Evolutionary conservation across 2,329 filamentous ascomycete genomes (phyloP).

Genomic region (Botrytis cinerea): DNA sequence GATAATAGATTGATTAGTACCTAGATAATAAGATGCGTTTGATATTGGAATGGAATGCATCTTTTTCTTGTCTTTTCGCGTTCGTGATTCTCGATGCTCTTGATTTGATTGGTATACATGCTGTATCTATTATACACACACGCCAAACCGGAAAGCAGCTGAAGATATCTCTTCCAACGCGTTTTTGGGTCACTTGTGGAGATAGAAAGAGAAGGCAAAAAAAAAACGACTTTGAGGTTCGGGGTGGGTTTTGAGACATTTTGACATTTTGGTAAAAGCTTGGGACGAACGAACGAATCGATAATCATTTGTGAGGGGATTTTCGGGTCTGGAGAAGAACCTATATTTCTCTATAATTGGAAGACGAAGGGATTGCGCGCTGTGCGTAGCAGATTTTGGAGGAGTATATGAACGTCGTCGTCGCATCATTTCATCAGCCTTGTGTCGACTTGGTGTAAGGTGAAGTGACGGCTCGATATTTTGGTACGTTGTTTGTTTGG

Average conservation of each 20-base stretch:
- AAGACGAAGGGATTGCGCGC: constrained; percentile 14
- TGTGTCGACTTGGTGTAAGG: constrained; percentile 18
- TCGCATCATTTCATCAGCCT: constrained; percentile 15
- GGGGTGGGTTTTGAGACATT: constrained; percentile 18
- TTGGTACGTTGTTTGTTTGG: constrained; percentile 17
- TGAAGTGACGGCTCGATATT: constrained; percentile 11
- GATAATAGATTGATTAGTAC: constrained; percentile 1
- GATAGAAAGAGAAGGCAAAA: not conserved
- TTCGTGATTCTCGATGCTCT: not conserved
- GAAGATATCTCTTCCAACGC: not conserved
- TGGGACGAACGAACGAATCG: constrained; percentile 12
- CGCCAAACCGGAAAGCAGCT: not conserved
- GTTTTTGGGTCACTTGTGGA: not conserved
- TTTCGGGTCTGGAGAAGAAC: not conserved
- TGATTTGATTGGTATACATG: not conserved
- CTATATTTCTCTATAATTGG: not conserved
- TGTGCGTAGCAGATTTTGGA: constrained; percentile 18
- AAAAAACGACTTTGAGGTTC: not conserved
- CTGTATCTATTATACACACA: not conserved
- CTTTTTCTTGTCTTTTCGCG: not conserved
- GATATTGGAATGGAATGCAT: not conserved
- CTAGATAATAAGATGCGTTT: constrained; percentile 7
- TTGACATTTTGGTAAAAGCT: constrained; percentile 21
- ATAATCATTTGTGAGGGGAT: not conserved
- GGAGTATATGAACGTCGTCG: constrained; percentile 16